These are phyloP conservation scores for Salinomyces thailandicus DNA, from an alignment of 2,329 filamentous ascomycete species.

Conservation along the genomic window DNA sequence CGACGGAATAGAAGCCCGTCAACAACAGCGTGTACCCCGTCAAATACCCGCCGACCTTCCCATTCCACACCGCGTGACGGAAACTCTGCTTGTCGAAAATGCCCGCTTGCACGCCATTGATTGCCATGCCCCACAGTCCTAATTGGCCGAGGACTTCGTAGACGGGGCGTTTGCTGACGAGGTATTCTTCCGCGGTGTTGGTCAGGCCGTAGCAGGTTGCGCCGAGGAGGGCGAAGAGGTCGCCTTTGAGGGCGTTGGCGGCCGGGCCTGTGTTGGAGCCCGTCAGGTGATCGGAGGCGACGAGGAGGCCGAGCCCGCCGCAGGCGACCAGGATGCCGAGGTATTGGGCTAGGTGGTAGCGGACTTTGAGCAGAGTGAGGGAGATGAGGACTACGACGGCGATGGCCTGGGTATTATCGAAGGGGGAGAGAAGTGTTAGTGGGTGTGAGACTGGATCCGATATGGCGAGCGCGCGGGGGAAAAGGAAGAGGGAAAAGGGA, in stretches of 20 bases:
- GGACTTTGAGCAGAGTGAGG: conserved; percentile 70
- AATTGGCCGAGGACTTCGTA: conserved; percentile 93
- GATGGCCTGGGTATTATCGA: too few species aligned
- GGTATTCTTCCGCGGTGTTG: conserved; percentile 91
- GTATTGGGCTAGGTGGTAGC: conserved; percentile 81
- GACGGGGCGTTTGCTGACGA: conserved; percentile 73
- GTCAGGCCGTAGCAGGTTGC: conserved; percentile 83
- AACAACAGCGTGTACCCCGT: conserved; percentile 82
- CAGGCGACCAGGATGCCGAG: conserved; percentile 81
- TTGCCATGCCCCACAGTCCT: conserved; percentile 74
- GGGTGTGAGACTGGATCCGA: too few species aligned
- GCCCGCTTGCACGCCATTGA: conserved; percentile 81
- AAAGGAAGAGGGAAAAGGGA: too few species aligned
- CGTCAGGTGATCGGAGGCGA: conserved; percentile 79
- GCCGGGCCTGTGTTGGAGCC: conserved; percentile 58
- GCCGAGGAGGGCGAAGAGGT: conserved; percentile 80
- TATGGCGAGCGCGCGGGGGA: too few species aligned
- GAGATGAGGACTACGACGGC: conserved; percentile 81
- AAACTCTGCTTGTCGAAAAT: conserved; percentile 83
- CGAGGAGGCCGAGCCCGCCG: conserved; percentile 77
- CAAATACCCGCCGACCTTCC: conserved; percentile 63
- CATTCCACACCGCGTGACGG: conserved; percentile 34
- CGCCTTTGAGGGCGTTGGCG: conserved; percentile 72
- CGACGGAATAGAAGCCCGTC: conserved; percentile 74
- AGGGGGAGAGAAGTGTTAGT: too few species aligned